phyloP scores from a whole-genome alignment of 345 rosid genomes.

The Bruguiera sexangula region DNA sequence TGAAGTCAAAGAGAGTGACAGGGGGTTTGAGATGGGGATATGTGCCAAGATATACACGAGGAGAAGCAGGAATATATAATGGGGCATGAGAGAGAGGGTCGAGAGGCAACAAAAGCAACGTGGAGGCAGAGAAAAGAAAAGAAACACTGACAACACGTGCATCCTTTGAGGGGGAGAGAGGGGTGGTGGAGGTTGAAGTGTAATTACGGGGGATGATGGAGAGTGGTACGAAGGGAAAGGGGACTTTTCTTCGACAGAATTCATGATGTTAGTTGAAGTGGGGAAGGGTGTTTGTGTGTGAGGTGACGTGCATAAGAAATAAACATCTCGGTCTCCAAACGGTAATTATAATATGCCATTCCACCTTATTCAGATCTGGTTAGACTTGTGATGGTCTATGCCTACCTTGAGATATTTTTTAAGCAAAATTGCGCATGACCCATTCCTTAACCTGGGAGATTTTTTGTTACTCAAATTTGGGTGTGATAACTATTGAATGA shows the following conservation, averaged over 20 bases:
- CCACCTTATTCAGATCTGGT: slow-evolving; percentile 18
- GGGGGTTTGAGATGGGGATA: slow-evolving; percentile 35
- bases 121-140: slow-evolving; percentile 40
- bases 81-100: slow-evolving; percentile 3
- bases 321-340: slow-evolving; percentile 23
- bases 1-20: background rate
- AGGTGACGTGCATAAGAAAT: slow-evolving; percentile 5
- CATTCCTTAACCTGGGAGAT: slow-evolving; percentile 6
- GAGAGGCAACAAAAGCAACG: slow-evolving; percentile 26
- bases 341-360: slow-evolving; percentile 17
- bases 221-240: background rate
- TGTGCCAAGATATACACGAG: slow-evolving; percentile 15
- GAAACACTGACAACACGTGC: slow-evolving; percentile 25
- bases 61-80: slow-evolving; percentile 9
- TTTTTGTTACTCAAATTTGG: slow-evolving; percentile 24
- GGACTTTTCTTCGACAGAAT: background rate
- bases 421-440: background rate
- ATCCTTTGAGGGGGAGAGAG: background rate
- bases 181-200: background rate
- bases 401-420: no score
- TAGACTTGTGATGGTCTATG: background rate
- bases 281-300: background rate
- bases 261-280: slow-evolving; percentile 30
- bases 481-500: slow-evolving; percentile 21
- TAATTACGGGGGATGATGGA: background rate